Evolutionary conservation across 2,329 filamentous ascomycete genomes (phyloP).

Genomic region (Alternaria atra): DNA sequence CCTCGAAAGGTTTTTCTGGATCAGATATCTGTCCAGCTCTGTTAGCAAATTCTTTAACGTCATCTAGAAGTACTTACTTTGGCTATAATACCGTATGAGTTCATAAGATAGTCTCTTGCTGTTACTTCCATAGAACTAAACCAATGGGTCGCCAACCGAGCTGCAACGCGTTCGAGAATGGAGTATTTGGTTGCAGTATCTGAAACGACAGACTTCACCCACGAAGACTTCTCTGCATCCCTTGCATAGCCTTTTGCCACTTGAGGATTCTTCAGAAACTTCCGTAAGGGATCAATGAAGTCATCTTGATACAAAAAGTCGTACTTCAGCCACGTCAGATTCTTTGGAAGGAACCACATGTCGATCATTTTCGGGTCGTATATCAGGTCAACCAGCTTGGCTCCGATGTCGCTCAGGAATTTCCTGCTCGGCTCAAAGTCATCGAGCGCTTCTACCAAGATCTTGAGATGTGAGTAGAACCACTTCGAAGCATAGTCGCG

Average conservation of each 20-base stretch:
- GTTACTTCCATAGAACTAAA: background rate
- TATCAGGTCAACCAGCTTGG: background rate
- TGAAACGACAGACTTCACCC: slow-evolving; percentile 8
- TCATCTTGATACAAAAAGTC: slow-evolving; percentile 7
- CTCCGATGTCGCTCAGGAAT: background rate
- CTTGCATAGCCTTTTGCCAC: slow-evolving; percentile 16
- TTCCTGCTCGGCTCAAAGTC: background rate
- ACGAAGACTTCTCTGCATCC: slow-evolving; percentile 11
- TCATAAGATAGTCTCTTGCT: background rate
- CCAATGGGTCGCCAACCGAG: slow-evolving; percentile 3
- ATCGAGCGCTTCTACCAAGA: background rate
- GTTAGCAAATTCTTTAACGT: background rate
- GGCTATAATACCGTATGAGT: background rate
- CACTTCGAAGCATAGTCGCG: background rate
- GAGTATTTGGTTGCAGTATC: slow-evolving; percentile 4
- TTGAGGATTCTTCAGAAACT: slow-evolving; percentile 18
- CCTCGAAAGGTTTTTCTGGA: background rate
- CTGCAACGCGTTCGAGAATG: slow-evolving; percentile 8
- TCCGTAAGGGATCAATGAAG: slow-evolving; percentile 11
- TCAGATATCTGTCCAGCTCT: background rate
- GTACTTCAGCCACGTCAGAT: background rate
- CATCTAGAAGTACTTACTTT: background rate
- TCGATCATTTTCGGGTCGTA: slow-evolving; percentile 1
- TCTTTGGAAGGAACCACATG: background rate
- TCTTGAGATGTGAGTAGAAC: background rate